Percentiles rank a stretch among this genome's conserved stretches.
phyloP scores from a whole-genome alignment of 257 asterid genomes.

The Solanum infundibuliforme region DNA sequence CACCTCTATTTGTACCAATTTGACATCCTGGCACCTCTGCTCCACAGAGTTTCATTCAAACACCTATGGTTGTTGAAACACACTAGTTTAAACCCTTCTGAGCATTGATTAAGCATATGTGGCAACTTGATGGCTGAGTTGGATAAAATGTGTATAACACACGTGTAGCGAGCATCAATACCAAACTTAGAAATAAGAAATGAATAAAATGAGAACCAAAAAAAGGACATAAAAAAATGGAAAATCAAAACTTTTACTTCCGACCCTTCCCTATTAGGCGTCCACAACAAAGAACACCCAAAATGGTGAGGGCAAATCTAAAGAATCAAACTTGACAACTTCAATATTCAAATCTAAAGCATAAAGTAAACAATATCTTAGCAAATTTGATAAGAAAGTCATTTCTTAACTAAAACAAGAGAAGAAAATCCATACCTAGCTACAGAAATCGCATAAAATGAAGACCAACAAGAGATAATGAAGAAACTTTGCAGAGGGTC shows the following conservation, averaged over 20 bases:
- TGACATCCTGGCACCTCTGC: background rate
- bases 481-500: background rate
- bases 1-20: background rate
- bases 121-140: background rate
- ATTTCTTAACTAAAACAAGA: background rate
- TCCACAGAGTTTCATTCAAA: background rate
- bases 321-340: background rate
- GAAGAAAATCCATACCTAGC: background rate
- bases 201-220: background rate
- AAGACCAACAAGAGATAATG: background rate
- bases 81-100: background rate
- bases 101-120: background rate
- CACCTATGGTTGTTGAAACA: background rate
- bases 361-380: background rate
- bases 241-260: background rate
- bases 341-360: background rate
- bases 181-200: background rate
- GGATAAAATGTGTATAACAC: background rate
- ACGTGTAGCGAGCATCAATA: background rate
- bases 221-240: background rate
- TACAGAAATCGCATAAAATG: background rate
- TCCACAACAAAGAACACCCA: background rate
- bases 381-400: background rate
- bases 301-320: background rate
- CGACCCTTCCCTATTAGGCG: background rate